Base-by-base conservation (phyloP, 306 rosid genomes). In the Psophocarpus tetragonolobus region DNA sequence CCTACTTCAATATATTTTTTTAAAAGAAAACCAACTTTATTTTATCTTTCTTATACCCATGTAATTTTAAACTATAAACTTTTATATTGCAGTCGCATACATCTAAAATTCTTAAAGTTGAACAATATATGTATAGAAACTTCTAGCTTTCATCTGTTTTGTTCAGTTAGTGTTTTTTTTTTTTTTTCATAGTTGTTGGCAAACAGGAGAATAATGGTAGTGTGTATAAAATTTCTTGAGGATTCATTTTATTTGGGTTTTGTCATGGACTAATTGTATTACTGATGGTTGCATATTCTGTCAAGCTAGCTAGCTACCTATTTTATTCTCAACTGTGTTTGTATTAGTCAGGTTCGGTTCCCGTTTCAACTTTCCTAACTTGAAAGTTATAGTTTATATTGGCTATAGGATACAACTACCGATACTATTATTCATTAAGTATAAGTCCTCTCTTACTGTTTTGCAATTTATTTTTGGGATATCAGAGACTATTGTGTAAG, bases 111-210 rank as follows among this genome's bases (percentile, higher is more conserved):
- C n/a, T n/a, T n/a, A n/a, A n/a, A n/a, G n/a, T n/a, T n/a, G n/a
- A n/a, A n/a, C n/a, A n/a, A n/a, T n/a, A n/a, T n/a, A n/a, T n/a
- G n/a, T n/a, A n/a, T n/a, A n/a, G n/a, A n/a, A n/a, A n/a, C n/a
- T 64, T 12, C n/a, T 65, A n/a, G 47, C 21, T 74, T 65, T 73
- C 15, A 45, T 15, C 47, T 73, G 69, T 56, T 67, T 83, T 68
- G 75, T 86, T 68, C 8, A 15, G 62, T 86, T 32, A 48, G 41
- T 83, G 80, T n/a, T n/a, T n/a, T n/a, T n/a, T 11, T 47, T 67
- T 73, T 63, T 85, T 86, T 80, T 82, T 35, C 71, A 67, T 64
- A 38, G 48, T 81, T 83, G 84, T 62, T 80, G 60, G 82, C 60
- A 80, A 68, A 60, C 57, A 57, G 30, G 68, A 44, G 27, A 83